Percentiles rank a stretch among this genome's conserved stretches.
Evolutionary conservation across 2,329 filamentous ascomycete species (phyloP).

Genomic region (Dendryphion nanum): DNA sequence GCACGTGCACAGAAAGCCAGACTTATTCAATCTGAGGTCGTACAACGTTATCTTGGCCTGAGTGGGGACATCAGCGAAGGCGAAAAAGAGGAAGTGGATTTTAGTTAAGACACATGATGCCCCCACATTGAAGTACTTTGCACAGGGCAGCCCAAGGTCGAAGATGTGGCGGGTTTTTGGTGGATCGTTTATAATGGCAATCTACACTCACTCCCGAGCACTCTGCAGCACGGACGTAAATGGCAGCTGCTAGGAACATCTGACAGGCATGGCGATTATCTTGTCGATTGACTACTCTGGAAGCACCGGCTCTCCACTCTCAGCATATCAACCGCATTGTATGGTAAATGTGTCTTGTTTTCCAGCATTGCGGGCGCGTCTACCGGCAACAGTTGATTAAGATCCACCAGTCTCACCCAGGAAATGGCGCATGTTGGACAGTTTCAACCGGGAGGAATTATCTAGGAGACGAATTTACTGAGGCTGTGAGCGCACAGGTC

Average conservation of each 20-base stretch:
- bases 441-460: no score
- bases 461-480: no score
- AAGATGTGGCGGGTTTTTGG: conserved; percentile 9
- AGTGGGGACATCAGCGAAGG: conserved; percentile 16
- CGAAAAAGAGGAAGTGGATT: conserved; percentile 29
- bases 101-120: conserved; percentile 21
- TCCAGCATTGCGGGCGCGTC: conserved; percentile 1
- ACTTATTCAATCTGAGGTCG: conserved; percentile 30
- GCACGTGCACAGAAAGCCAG: conserved; percentile 25
- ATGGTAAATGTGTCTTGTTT: no score
- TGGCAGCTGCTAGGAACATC: conserved; percentile 14
- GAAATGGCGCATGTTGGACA: conserved; percentile 13
- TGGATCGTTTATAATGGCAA: conserved; percentile 17
- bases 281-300: no score
- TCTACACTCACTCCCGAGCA: conserved; percentile 17
- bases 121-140: conserved; percentile 4
- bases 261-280: conserved; percentile 13
- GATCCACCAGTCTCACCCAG: conserved; percentile 8
- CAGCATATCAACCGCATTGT: no score
- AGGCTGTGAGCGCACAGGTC: no score
- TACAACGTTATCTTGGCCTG: conserved; percentile 35
- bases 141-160: conserved; percentile 3
- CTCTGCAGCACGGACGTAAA: conserved; percentile 10
- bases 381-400: conserved; percentile 3
- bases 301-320: conserved; percentile 15